Evolutionary conservation across 1,284 basidiomycete genomes (phyloP).

Genomic region (Clitocybe nebularis): DNA sequence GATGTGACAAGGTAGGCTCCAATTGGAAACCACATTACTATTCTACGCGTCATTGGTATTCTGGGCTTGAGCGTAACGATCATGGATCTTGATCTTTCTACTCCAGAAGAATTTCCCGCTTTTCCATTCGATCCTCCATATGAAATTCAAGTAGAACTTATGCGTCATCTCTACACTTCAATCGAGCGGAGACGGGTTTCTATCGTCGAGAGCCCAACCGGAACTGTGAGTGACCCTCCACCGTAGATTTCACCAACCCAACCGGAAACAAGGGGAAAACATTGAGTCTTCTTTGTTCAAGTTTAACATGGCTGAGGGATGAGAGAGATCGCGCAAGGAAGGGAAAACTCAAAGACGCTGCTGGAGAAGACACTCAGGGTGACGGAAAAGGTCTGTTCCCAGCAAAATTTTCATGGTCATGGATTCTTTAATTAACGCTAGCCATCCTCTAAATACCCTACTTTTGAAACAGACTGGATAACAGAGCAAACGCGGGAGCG

Average conservation of each 20-base stretch:
- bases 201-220: conserved; percentile 84
- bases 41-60: no score
- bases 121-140: conserved; percentile 88
- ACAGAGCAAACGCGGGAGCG: conserved; percentile 71
- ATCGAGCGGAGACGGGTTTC: conserved; percentile 77
- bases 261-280: conserved; percentile 69
- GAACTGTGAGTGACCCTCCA: conserved; percentile 52
- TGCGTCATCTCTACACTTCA: conserved; percentile 81
- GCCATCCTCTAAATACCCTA: no score
- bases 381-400: no score
- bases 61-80: no score
- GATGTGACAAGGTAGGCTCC: no score
- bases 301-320: conserved; percentile 78
- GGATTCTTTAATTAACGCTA: no score
- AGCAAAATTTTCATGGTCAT: no score
- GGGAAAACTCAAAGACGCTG: conserved; percentile 47
- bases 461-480: conserved; percentile 86
- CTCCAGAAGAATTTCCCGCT: conserved; percentile 62
- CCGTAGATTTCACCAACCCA: conserved; percentile 1
- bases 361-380: conserved; percentile 34
- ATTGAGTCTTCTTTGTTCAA: conserved; percentile 76
- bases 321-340: conserved; percentile 64
- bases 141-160: conserved; percentile 83
- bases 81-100: conserved; percentile 39
- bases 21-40: no score